Conservation (phyloP, 345 rosid species). For the Ceriops tagal region DNA sequence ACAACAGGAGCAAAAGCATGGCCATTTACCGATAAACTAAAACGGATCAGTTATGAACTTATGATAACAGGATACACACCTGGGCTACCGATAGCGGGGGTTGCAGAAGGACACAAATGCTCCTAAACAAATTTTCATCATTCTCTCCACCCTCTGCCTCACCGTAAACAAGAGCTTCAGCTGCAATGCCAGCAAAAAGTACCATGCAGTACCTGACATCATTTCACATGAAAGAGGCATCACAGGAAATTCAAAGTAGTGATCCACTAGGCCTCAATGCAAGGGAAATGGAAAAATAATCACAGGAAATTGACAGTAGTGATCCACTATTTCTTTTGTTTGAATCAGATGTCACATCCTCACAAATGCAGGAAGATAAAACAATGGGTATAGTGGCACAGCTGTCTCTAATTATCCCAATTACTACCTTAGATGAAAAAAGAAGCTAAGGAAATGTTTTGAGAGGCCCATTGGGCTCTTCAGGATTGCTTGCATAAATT, state of each 20-base stretch:
- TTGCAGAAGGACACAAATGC: conserved; percentile 72
- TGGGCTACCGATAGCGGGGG: conserved; percentile 80
- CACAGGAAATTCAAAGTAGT: not conserved
- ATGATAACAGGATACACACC: conserved; percentile 33
- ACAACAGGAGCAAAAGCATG: not conserved
- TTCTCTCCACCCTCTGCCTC: conserved; percentile 98
- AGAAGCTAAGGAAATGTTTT: not conserved
- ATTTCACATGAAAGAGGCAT: conserved; percentile 15
- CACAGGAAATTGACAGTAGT: too few relatives aligned
- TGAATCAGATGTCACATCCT: not conserved
- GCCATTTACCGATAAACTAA: not conserved
- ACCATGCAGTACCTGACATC: conserved; percentile 82
- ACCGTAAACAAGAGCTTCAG: conserved; percentile 87
- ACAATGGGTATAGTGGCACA: not conserved
- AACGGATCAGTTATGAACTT: not conserved
- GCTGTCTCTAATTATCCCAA: not conserved
- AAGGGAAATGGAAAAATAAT: too few relatives aligned
- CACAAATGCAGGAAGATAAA: not conserved
- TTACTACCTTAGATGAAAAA: conserved; percentile 1
- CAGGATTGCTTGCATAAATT: too few relatives aligned
- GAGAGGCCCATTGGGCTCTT: too few relatives aligned
- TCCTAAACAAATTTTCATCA: conserved; percentile 88
- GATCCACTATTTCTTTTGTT: not conserved
- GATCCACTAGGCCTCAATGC: too few relatives aligned
- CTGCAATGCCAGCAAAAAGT: conserved; percentile 95